Base-by-base conservation (phyloP, 495 filamentous ascomycete genomes). In the Aspergillus olivimuriae region DNA sequence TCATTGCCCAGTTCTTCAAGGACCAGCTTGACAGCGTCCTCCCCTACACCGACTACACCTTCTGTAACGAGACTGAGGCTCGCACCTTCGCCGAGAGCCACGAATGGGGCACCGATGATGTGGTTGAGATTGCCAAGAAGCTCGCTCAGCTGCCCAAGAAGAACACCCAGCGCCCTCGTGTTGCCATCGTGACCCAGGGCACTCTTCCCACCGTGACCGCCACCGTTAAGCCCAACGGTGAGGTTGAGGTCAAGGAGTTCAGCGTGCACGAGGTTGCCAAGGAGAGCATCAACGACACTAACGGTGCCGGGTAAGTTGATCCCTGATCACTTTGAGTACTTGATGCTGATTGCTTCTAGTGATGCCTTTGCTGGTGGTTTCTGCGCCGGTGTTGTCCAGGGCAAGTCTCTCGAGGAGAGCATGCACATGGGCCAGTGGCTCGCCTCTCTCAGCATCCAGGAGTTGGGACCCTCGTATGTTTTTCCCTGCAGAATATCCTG, bases 1-100 rank as follows among this genome's bases (percentile, higher is more conserved):
- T 97, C 79, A 94, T 99, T 51, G 70, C 85, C 28, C 83, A 91
- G 65, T 94, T 95, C 78, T 99, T 96, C 81, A 97, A 95, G 76
- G 89, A 95, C 15, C 87, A 81, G 44, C 76, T 99, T 30, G 89
- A 92, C 66, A 77, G 79, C 50, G 83, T 84, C 2, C 74, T 85
- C 8, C 84, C 83, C 16, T 97, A 94, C 79, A 91, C 86, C 73
- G 92, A 99, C 73, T 95, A 90, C 73, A 74, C 95, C 24, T 84
- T 97, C 67, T 92, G 90, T 48, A 99, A 99, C 68, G 94, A 97
- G 81, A 85, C 84, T 21, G 92, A 99, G 70, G 92, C 89, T 23
- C 75, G 78, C 50, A 70, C 86, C 40, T 97, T 89, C 68, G 82
- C 94, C 39, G 80, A 86, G 58, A 81, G 80, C 43, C 89, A 96